Evolutionary conservation across 1,139 yeast species (phyloP).

Genomic region (Zhuliangozyma blackwelliae): DNA sequence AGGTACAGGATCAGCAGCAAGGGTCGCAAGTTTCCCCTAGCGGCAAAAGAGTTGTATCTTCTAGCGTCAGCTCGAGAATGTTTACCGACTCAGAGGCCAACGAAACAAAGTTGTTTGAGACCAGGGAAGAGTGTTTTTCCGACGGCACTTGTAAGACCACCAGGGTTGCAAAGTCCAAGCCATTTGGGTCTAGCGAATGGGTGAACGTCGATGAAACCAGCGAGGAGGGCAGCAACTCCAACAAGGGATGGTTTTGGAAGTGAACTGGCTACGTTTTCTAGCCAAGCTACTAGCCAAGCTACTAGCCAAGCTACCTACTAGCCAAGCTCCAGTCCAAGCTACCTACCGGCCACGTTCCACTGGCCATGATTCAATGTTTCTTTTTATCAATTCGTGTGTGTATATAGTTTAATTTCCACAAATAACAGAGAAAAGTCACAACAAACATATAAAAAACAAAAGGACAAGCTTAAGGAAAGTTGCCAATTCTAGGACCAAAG

Average conservation of each 20-base stretch:
- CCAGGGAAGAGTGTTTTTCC: slow-evolving; percentile 48
- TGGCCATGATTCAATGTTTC: too few species aligned
- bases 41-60: slow-evolving; percentile 44
- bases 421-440: too few species aligned
- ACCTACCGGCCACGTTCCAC: too few species aligned
- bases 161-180: slow-evolving; percentile 35
- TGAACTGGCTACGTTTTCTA: slow-evolving; percentile 2
- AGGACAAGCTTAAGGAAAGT: slow-evolving; percentile 35
- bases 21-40: slow-evolving; percentile 1
- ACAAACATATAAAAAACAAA: too few species aligned
- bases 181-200: slow-evolving; percentile 33
- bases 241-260: slow-evolving; percentile 22
- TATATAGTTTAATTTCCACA: too few species aligned
- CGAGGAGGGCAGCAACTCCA: slow-evolving; percentile 1
- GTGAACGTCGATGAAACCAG: slow-evolving; percentile 21
- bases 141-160: slow-evolving; percentile 60
- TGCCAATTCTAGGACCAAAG: slow-evolving; percentile 42
- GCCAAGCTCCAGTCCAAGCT: too few species aligned
- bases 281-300: too few species aligned
- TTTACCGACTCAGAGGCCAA: slow-evolving; percentile 50
- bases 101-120: slow-evolving; percentile 49
- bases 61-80: slow-evolving; percentile 43
- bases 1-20: slow-evolving; percentile 6
- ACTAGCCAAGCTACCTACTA: too few species aligned
- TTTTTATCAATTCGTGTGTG: too few species aligned